A percentile compares a stretch with the other conserved stretches of the same genome.
Conservation (phyloP, 2,329 filamentous ascomycete genomes). For the Talaromyces sp. region DNA sequence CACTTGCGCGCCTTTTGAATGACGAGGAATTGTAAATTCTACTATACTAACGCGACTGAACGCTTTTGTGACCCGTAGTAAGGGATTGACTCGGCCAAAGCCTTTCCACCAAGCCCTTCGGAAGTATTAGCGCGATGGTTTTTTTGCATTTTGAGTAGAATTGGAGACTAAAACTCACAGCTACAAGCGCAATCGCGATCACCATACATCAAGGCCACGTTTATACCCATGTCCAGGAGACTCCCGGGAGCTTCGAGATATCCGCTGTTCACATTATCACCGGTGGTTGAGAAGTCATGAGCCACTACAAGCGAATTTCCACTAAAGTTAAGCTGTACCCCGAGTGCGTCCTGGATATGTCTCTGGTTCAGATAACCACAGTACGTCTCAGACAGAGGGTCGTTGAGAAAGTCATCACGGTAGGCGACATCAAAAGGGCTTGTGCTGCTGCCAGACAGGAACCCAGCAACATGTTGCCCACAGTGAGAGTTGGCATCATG, state of each 20-base stretch:
- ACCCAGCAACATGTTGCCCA: constrained; percentile 36
- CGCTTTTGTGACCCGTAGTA: constrained; percentile 20
- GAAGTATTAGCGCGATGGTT: no score
- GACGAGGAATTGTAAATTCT: constrained; percentile 34
- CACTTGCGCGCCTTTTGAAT: constrained; percentile 38
- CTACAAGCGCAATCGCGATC: constrained; percentile 54
- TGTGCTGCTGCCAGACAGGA: constrained; percentile 28
- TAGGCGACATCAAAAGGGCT: constrained; percentile 56
- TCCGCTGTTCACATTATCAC: constrained; percentile 44
- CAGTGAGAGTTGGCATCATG: constrained; percentile 41
- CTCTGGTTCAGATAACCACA: constrained; percentile 53
- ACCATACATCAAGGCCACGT: constrained; percentile 53
- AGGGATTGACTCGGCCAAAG: no score
- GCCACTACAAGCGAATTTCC: constrained; percentile 39
- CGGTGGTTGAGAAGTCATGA: constrained; percentile 40
- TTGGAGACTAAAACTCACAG: constrained; percentile 50
- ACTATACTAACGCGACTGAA: constrained; percentile 48
- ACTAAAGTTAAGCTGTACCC: constrained; percentile 56
- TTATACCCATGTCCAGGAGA: constrained; percentile 52
- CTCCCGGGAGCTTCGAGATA: constrained; percentile 33
- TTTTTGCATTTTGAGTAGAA: constrained; percentile 26
- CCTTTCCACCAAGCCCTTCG: no score
- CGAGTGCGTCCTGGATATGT: constrained; percentile 52
- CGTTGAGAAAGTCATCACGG: constrained; percentile 28
- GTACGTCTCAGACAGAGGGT: constrained; percentile 49